Conservation (phyloP, 495 filamentous ascomycete species). For the Trichoderma asperelloides region DNA sequence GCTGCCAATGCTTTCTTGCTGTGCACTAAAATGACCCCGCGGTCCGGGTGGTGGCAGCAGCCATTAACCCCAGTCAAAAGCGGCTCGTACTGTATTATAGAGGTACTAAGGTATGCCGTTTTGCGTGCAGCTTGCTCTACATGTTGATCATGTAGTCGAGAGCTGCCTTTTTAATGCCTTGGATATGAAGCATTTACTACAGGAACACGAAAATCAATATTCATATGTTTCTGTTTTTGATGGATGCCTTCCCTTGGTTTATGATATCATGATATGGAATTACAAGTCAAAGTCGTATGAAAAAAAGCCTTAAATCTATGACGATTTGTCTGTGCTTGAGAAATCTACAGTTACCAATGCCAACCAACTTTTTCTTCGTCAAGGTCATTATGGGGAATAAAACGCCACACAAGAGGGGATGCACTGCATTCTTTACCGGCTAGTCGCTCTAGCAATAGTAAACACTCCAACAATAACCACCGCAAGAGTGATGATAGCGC, state of each 20-base stretch:
- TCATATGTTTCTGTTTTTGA: too few relatives aligned
- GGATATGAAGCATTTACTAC: too few relatives aligned
- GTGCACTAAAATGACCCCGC: not conserved
- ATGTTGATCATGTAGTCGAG: not conserved
- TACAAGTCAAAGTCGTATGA: not conserved
- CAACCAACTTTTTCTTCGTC: slow-evolving; percentile 4
- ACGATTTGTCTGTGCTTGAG: slow-evolving; percentile 1
- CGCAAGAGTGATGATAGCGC: slow-evolving; percentile 88
- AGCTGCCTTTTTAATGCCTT: not conserved
- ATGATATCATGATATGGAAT: too few relatives aligned
- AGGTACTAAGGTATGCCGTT: not conserved
- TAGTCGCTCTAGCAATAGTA: slow-evolving; percentile 69
- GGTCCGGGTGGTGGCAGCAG: not conserved
- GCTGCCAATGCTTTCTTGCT: too few relatives aligned
- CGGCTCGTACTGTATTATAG: not conserved
- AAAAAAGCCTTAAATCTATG: not conserved
- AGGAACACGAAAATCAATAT: too few relatives aligned
- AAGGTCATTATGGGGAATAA: slow-evolving; percentile 6
- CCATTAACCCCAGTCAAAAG: not conserved
- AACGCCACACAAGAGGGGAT: not conserved
- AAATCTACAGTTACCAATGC: slow-evolving; percentile 3
- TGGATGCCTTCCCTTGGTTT: too few relatives aligned
- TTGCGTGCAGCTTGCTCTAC: not conserved
- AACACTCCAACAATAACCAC: slow-evolving; percentile 93
- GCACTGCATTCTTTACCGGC: slow-evolving; percentile 38